phyloP scores from a whole-genome alignment of 2,329 filamentous ascomycete species.

The Botrytis byssoidea region DNA sequence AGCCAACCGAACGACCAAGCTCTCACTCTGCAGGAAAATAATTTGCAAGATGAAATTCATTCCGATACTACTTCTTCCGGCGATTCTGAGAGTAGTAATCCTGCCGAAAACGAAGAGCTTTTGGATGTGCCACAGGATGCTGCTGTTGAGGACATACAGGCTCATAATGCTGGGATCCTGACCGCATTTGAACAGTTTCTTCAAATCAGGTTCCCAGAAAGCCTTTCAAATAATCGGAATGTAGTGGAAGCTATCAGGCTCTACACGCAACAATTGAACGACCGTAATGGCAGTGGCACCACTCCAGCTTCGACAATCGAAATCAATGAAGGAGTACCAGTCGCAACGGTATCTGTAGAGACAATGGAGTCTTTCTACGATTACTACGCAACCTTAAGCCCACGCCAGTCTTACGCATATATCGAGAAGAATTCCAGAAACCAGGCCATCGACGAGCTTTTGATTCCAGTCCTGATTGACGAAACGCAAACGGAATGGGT shows the following conservation, averaged over 20 bases:
- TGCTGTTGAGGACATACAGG: background rate
- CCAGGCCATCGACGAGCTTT: background rate
- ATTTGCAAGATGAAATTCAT: background rate
- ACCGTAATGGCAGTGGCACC: background rate
- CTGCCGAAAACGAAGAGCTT: background rate
- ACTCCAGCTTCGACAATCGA: background rate
- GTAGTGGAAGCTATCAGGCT: background rate
- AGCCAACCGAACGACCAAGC: no score
- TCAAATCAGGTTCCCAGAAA: background rate
- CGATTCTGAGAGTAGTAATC: background rate
- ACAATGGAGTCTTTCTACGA: no score
- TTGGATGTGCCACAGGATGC: background rate
- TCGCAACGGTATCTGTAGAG: accelerated
- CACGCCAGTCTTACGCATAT: no score
- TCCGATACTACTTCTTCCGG: background rate
- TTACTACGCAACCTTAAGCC: no score
- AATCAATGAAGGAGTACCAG: no score
- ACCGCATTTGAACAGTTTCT: background rate
- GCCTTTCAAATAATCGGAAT: no score
- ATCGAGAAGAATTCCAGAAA: background rate
- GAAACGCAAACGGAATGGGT: no score
- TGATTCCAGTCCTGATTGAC: background rate
- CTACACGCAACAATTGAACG: background rate
- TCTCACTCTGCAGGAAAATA: background rate
- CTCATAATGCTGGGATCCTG: background rate